phyloP scores from a whole-genome alignment of 352 stramenopile species.

The Phytophthora pini region DNA sequence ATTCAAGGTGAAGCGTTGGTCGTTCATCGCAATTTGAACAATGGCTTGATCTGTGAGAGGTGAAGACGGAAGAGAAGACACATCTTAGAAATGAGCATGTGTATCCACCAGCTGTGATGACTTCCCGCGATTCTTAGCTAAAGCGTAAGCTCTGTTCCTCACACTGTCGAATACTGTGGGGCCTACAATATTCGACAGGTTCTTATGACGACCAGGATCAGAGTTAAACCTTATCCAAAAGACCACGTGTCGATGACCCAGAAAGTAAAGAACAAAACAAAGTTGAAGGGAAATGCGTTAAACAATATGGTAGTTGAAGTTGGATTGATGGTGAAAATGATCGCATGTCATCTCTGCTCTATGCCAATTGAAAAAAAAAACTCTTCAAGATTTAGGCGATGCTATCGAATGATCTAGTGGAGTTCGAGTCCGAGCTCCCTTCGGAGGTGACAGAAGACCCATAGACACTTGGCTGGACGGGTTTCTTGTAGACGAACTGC shows the following conservation, averaged over 20 bases:
- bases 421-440: conserved; percentile 15
- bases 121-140: conserved; percentile 3
- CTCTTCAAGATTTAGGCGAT: too few species aligned
- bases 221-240: conserved; percentile 8
- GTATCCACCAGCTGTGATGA: conserved; percentile 20
- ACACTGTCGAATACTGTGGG: too few species aligned
- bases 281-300: too few species aligned
- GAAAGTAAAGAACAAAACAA: too few species aligned
- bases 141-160: neutral
- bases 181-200: conserved; percentile 1
- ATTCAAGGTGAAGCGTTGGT: conserved; percentile 18
- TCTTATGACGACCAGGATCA: conserved; percentile 23
- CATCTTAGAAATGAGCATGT: conserved; percentile 2
- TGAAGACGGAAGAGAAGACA: conserved; percentile 2
- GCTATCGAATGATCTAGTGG: conserved; percentile 4
- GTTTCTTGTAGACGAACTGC: conserved; percentile 32
- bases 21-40: conserved; percentile 28
- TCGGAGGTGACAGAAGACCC: conserved; percentile 15
- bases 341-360: too few species aligned
- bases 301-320: too few species aligned
- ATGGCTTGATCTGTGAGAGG: neutral
- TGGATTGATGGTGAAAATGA: too few species aligned
- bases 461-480: conserved; percentile 20
- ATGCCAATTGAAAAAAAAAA: too few species aligned
- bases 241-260: neutral